Evolutionary conservation across 345 rosid species (phyloP), one percentile per base, ranked within the genome.

Genomic region (Microcos paniculata): DNA sequence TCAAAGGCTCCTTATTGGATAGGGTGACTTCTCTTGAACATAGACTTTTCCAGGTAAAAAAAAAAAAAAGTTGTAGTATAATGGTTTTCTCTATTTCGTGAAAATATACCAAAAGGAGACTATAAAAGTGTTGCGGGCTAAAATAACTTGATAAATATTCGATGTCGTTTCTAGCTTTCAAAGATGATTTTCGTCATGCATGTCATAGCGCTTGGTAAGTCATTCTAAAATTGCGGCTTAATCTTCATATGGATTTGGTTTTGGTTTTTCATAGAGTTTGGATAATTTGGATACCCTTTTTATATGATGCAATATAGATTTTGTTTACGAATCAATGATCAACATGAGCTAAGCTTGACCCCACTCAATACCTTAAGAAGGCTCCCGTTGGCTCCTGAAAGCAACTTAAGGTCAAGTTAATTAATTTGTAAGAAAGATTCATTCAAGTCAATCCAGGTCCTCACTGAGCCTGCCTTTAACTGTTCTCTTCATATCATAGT

Each of bases 1-100:
- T 86, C 79, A 90, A 90, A 86, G 96, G 98, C n/a, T 84, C 98
- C 1, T 74, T 91, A 55, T 62, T 90, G 61, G 98, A 93, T 52
- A 78, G 98, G 21, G 88, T 94, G 45, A 80, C 90, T 0, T 83
- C 89, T 75, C 87, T 94, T 33, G 98, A 94, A 76, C 84, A 81
- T 23, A 78, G 89, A 62, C 87, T 92, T 73, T 89, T 89, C 43
- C 97, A 91, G 94, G 94, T 87, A n/a, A 26, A 15, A 40, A 35
- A 35, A 35, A n/a, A n/a, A n/a, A n/a, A n/a, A n/a, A n/a, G n/a
- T n/a, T n/a, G n/a, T n/a, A n/a, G n/a, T n/a, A 8, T 35, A 38
- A 33, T 64, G 23, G 4, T 70, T 33, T 65, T 19, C 4, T 14
- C 19, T 1, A 6, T 28, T 28, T 13, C 63, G 4, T 59, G 13